phyloP scores from a whole-genome alignment of 2,329 filamentous ascomycete species.

The Zymoseptoria brevis region DNA sequence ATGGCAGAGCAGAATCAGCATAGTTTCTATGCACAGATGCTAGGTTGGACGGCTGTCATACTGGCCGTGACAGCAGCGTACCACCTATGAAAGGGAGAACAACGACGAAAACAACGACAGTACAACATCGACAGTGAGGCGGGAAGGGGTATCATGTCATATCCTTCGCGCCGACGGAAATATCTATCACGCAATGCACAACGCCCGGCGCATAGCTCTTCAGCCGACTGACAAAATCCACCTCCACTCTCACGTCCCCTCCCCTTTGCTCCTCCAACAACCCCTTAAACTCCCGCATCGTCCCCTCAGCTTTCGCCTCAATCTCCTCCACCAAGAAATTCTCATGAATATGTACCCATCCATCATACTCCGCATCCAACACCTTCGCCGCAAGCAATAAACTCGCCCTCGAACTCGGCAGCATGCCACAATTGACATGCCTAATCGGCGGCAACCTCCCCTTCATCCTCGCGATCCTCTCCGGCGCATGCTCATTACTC shows the following conservation, averaged over 20 bases:
- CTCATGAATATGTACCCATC: constrained; percentile 56
- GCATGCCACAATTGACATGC: constrained; percentile 52
- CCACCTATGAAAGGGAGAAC: constrained; percentile 6
- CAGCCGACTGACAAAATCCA: constrained; percentile 43
- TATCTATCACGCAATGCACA: constrained; percentile 54
- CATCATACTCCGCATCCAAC: constrained; percentile 39
- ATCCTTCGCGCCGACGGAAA: constrained; percentile 27
- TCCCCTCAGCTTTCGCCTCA: constrained; percentile 35
- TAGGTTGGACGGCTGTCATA: constrained; percentile 19
- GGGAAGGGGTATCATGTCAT: not conserved
- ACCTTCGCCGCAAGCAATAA: constrained; percentile 44
- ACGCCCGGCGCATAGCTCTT: constrained; percentile 57
- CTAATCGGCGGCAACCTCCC: constrained; percentile 34
- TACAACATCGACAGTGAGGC: not conserved
- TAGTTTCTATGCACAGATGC: constrained; percentile 12
- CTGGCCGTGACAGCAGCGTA: constrained; percentile 16
- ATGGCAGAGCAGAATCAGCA: constrained; percentile 19
- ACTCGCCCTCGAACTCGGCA: constrained; percentile 44
- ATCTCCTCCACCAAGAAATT: constrained; percentile 46
- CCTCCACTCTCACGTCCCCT: constrained; percentile 4
- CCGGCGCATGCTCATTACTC: constrained; percentile 31
- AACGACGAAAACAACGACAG: not conserved
- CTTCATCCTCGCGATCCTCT: constrained; percentile 21
- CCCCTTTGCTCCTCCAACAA: constrained; percentile 13
- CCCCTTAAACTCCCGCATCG: constrained; percentile 29